Percentiles rank a stretch among this genome's conserved stretches.
phyloP scores from a whole-genome alignment of 2,329 filamentous ascomycete species.

The Xylariaceae sp. region DNA sequence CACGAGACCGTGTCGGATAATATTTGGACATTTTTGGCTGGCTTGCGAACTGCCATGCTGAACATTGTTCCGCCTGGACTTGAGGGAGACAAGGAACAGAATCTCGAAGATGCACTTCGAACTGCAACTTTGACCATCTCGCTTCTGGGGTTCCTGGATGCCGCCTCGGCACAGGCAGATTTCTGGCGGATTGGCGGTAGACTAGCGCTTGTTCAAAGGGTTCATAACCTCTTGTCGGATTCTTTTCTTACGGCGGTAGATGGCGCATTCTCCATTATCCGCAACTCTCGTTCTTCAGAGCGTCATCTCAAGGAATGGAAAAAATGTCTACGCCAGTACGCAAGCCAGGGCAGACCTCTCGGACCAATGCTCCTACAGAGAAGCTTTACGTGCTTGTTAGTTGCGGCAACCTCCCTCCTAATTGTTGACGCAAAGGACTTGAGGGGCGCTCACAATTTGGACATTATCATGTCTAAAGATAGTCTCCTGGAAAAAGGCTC shows the following conservation, averaged over 20 bases:
- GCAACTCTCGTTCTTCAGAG: slow-evolving; percentile 68
- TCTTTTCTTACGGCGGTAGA: slow-evolving; percentile 82
- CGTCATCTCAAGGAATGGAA: slow-evolving; percentile 78
- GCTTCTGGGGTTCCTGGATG: slow-evolving; percentile 84
- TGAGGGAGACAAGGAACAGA: slow-evolving; percentile 53
- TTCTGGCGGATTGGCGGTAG: slow-evolving; percentile 79
- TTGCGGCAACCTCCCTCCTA: slow-evolving; percentile 71
- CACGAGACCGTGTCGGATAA: slow-evolving; percentile 62
- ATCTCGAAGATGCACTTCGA: slow-evolving; percentile 62
- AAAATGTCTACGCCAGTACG: slow-evolving; percentile 77
- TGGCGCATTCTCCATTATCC: slow-evolving; percentile 83
- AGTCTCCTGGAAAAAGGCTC: slow-evolving; percentile 44
- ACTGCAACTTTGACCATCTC: slow-evolving; percentile 77
- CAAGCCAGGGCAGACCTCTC: slow-evolving; percentile 71
- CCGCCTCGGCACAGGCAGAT: slow-evolving; percentile 68
- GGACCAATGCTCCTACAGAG: slow-evolving; percentile 89
- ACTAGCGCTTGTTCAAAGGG: slow-evolving; percentile 64
- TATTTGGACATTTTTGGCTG: slow-evolving; percentile 67
- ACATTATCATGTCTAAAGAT: slow-evolving; percentile 62
- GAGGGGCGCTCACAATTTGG: slow-evolving; percentile 62
- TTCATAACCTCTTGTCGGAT: slow-evolving; percentile 75
- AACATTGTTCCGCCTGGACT: slow-evolving; percentile 50
- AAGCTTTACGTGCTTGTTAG: slow-evolving; percentile 80
- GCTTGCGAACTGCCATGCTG: slow-evolving; percentile 61
- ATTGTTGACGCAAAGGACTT: slow-evolving; percentile 59